Conservation (phyloP, 1,284 basidiomycete species). For the Melampsora americana region DNA sequence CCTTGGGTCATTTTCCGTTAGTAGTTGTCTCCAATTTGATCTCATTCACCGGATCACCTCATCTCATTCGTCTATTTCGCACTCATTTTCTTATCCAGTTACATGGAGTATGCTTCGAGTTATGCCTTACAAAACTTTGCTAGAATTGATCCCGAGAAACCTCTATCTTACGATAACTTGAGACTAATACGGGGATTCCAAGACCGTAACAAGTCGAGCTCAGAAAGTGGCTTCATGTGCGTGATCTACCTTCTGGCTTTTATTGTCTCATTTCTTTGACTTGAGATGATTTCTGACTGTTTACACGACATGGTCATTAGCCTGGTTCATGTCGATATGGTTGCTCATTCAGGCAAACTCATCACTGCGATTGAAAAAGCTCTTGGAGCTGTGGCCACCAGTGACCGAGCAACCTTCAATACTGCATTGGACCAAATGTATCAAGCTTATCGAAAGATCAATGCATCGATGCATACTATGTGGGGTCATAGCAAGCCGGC, state of each 20-base stretch:
- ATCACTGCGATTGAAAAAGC: slow-evolving; percentile 50
- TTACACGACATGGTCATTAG: too few relatives aligned
- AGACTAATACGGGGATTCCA: slow-evolving; percentile 51
- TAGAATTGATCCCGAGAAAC: slow-evolving; percentile 45
- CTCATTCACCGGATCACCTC: too few relatives aligned
- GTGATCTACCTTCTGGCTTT: slow-evolving; percentile 21
- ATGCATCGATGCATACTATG: slow-evolving; percentile 52
- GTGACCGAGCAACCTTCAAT: slow-evolving; percentile 48
- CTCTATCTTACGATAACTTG: slow-evolving; percentile 48
- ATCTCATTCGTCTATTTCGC: neutral
- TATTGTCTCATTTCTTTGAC: too few relatives aligned
- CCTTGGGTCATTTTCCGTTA: slow-evolving; percentile 51
- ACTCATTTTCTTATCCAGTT: neutral
- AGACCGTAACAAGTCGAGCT: slow-evolving; percentile 49
- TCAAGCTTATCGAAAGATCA: slow-evolving; percentile 51
- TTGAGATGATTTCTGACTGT: too few relatives aligned
- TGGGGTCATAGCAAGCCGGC: slow-evolving; percentile 48
- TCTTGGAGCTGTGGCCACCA: slow-evolving; percentile 47
- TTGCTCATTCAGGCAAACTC: slow-evolving; percentile 49
- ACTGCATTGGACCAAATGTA: slow-evolving; percentile 46
- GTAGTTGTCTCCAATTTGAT: slow-evolving; percentile 36
- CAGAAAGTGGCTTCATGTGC: slow-evolving; percentile 51
- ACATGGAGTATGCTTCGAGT: slow-evolving; percentile 48
- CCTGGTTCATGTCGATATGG: slow-evolving; percentile 47
- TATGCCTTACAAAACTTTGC: slow-evolving; percentile 52